phyloP scores from a whole-genome alignment of 2,329 filamentous ascomycete genomes.

The Fusarium liriodendri region DNA sequence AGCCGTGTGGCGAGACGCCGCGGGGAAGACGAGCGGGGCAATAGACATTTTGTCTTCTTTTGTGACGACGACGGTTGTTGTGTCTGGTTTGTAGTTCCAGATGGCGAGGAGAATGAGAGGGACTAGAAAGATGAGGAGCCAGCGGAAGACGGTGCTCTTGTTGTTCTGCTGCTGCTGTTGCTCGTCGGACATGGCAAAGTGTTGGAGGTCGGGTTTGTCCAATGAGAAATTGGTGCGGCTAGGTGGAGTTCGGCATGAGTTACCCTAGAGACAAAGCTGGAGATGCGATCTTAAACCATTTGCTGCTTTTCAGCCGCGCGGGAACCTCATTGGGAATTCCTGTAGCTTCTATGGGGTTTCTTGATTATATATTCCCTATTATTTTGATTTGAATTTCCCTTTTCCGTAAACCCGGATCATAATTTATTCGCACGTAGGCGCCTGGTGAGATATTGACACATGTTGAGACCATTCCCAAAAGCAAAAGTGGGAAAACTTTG shows the following conservation, averaged over 20 bases:
- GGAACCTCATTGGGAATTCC: background rate
- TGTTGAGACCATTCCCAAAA: background rate
- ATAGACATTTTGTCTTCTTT: conserved; percentile 34
- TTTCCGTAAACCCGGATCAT: background rate
- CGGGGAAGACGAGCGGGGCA: conserved; percentile 77
- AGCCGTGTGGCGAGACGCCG: conserved; percentile 85
- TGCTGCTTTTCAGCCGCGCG: background rate
- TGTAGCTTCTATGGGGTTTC: background rate
- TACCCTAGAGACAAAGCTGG: background rate
- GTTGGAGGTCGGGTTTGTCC: conserved; percentile 16
- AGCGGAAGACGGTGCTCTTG: conserved; percentile 16
- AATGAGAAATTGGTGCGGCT: conserved; percentile 9
- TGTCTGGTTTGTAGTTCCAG: background rate
- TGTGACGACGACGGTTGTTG: background rate
- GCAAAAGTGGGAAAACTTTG: background rate
- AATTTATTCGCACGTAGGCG: background rate
- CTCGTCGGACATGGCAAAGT: conserved; percentile 25
- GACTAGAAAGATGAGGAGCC: conserved; percentile 16
- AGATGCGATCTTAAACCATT: background rate
- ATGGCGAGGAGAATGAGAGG: conserved; percentile 15
- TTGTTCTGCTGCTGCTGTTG: conserved; percentile 27
- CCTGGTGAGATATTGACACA: background rate
- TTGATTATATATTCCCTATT: background rate
- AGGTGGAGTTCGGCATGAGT: conserved; percentile 23
- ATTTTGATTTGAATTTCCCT: fast-evolving